Evolutionary conservation across 495 filamentous ascomycete genomes (phyloP).

Genomic region (Hypoxylon intermedium): DNA sequence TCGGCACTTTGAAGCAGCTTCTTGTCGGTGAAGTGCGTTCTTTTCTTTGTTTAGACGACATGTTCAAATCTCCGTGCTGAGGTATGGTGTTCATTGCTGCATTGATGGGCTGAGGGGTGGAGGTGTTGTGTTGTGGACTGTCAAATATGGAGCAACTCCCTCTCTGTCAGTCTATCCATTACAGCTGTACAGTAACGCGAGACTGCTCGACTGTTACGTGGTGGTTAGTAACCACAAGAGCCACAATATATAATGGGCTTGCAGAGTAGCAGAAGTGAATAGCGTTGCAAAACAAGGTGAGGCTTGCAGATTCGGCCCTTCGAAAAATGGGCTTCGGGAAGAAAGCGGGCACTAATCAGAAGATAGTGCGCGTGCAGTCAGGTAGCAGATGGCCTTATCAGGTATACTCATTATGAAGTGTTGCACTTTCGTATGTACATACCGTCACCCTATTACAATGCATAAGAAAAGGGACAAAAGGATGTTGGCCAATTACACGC

Average conservation of each 20-base stretch:
- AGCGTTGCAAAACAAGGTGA: constrained; percentile 24
- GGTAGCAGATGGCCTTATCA: constrained; percentile 4
- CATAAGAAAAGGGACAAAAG: constrained; percentile 2
- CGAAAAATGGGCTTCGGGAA: constrained; percentile 13
- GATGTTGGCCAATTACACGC: no score
- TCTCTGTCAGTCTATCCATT: no score
- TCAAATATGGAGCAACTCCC: constrained; percentile 19
- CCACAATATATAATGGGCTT: constrained; percentile 24
- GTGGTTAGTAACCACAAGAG: constrained; percentile 22
- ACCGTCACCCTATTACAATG: neutral
- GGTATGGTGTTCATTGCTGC: constrained; percentile 17
- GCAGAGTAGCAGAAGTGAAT: constrained; percentile 3
- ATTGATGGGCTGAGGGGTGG: constrained; percentile 13
- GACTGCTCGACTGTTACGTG: constrained; percentile 30
- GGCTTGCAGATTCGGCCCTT: constrained; percentile 33
- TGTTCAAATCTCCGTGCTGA: constrained; percentile 17
- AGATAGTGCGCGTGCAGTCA: constrained; percentile 17
- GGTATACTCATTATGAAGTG: neutral
- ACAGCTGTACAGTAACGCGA: no score
- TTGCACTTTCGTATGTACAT: neutral
- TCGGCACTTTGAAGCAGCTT: constrained; percentile 32
- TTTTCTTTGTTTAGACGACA: constrained; percentile 16
- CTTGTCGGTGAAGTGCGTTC: constrained; percentile 36
- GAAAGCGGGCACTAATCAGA: constrained; percentile 34
- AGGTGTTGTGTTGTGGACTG: constrained; percentile 13